Evolutionary conservation across 129 eudicot genomes (phyloP).

Genomic region (Artemisia annua): DNA sequence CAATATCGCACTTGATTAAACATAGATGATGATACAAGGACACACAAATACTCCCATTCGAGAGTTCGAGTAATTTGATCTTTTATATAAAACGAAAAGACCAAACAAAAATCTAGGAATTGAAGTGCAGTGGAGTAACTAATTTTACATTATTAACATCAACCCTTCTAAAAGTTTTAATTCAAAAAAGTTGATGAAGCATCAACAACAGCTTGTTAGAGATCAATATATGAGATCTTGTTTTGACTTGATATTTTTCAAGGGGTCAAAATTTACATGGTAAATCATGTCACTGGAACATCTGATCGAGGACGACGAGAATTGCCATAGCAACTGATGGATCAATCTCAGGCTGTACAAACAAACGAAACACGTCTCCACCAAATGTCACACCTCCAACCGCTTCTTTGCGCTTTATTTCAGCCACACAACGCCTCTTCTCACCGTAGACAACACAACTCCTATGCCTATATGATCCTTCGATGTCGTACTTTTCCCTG

Average conservation of each 20-base stretch:
- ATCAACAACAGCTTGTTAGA: slow-evolving; percentile 6
- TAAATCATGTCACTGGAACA: slow-evolving; percentile 15
- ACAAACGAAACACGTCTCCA: slow-evolving; percentile 55
- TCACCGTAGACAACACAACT: slow-evolving; percentile 38
- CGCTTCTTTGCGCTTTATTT: slow-evolving; percentile 55
- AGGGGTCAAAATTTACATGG: neutral
- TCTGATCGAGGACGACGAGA: slow-evolving; percentile 57
- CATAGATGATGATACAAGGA: slow-evolving; percentile 12
- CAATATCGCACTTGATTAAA: neutral
- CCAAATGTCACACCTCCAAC: slow-evolving; percentile 48
- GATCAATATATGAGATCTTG: slow-evolving; percentile 11
- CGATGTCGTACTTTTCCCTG: slow-evolving; percentile 49
- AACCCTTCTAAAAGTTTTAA: no score
- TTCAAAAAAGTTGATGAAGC: neutral
- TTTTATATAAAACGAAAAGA: slow-evolving; percentile 42
- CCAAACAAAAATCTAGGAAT: slow-evolving; percentile 24
- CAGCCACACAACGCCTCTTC: slow-evolving; percentile 40
- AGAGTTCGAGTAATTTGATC: slow-evolving; percentile 25
- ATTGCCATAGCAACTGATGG: slow-evolving; percentile 69
- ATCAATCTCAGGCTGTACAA: slow-evolving; percentile 41
- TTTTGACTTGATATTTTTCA: neutral
- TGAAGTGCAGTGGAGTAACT: neutral
- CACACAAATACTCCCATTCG: slow-evolving; percentile 10
- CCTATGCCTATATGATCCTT: slow-evolving; percentile 50
- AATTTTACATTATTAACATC: neutral